phyloP scores from a whole-genome alignment of 148 eudicot genomes.

The Oxyria digyna region DNA sequence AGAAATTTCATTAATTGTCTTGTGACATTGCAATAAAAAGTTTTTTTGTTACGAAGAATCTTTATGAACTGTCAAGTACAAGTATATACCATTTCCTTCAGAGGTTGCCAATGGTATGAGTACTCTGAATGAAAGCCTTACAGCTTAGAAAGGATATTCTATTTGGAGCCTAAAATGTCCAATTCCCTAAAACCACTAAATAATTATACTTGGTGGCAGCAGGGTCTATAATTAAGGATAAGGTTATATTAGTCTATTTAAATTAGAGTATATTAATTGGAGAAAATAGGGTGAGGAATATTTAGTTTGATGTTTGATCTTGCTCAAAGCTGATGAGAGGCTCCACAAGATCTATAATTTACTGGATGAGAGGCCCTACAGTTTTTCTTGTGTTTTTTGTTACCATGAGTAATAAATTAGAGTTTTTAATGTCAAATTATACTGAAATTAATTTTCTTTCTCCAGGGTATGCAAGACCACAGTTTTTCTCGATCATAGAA shows the following conservation, averaged over 20 bases:
- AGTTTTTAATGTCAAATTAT: not conserved
- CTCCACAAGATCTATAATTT: too few relatives aligned
- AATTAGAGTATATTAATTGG: too few relatives aligned
- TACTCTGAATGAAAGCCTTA: not conserved
- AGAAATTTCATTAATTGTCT: not conserved
- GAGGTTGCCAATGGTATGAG: not conserved
- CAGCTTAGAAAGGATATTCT: not conserved
- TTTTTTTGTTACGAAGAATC: not conserved
- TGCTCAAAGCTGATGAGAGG: too few relatives aligned
- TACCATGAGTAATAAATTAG: not conserved
- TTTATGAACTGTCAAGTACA: not conserved
- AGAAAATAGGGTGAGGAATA: too few relatives aligned
- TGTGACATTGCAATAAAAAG: not conserved
- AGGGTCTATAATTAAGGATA: too few relatives aligned
- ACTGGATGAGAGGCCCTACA: too few relatives aligned
- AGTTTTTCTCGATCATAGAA: not conserved
- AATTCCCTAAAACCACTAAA: too few relatives aligned
- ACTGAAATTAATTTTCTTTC: not conserved
- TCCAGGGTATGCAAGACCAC: not conserved
- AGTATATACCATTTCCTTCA: not conserved
- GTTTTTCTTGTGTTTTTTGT: not conserved
- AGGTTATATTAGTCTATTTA: too few relatives aligned
- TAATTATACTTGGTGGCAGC: too few relatives aligned
- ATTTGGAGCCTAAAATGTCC: not conserved
- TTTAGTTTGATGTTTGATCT: too few relatives aligned